Base-by-base conservation (phyloP, 2,329 filamentous ascomycete species). In the Monosporascus sp. region DNA sequence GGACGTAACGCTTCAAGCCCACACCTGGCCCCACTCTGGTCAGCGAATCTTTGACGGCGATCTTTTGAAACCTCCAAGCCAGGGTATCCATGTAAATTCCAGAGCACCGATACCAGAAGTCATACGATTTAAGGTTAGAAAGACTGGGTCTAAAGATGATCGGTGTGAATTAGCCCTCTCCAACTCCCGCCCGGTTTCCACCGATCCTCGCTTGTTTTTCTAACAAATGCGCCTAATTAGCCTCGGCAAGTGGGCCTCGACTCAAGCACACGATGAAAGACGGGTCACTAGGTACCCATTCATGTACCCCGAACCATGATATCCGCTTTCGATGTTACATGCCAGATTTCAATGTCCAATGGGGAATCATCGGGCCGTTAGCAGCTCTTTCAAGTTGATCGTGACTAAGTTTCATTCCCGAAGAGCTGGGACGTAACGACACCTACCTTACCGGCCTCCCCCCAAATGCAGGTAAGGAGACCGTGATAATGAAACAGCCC, bases 341-440 rank as follows among this genome's bases (percentile, higher is more conserved):
- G 17, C 22, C 40, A 43, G 40, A 20, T 43, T 24, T 7, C 14
- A 22, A 35, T 26, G n/a, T 15, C 14, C 11, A 46, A 26, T 46
- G 43, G 43, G 43, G 43, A 46, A 35, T 35, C n/a, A 15, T 46
- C 43, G 43, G 43, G 24, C 24, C 43, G 24, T 46, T 46, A 24
- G n/a, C 31, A 14, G 31, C 31, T 14, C 31, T 14, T 5, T 5
- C 31, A 14, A 14, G 31, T 46, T 4, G 24, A 31, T 46, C 11
- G 18, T 15, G 18, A 22, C 7, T 20, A 26, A 14, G 20, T 45
- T 45, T 20, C 31, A 26, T 37, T 46, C 37, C 50, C 50, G 50
- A 51, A 48, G 50, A 17, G 50, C 50, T 51, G 50, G 50, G 37
- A 51, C 43, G 43, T 46, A 35, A 14, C 9, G 5, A 35, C 11